Percentiles rank a stretch among this genome's conserved stretches.
Conservation (phyloP, 345 rosid species). For the Chamaenerion angustifolium region DNA sequence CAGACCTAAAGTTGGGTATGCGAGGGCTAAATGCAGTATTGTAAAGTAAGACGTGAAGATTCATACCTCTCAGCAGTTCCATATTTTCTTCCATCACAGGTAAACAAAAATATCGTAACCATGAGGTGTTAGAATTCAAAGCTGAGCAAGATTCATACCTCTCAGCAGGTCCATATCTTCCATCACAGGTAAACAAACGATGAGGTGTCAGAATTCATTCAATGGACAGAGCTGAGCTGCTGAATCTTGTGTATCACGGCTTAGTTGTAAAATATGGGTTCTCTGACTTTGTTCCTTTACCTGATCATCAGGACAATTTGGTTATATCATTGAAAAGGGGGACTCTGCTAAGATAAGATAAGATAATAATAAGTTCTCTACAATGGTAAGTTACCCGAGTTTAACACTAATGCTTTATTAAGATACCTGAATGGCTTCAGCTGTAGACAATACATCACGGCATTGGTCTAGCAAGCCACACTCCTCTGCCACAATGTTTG, state of each 20-base stretch:
- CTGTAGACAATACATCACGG: constrained; percentile 37
- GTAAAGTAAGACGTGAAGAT: too few species aligned
- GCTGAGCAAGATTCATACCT: too few species aligned
- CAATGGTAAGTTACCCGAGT: constrained; percentile 29
- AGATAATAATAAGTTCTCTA: background rate
- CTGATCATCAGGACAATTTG: constrained; percentile 18
- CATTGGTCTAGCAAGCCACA: constrained; percentile 39
- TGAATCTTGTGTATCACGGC: constrained; percentile 11
- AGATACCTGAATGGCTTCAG: constrained; percentile 53
- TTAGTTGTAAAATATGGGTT: constrained; percentile 43
- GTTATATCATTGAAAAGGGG: background rate
- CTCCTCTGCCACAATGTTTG: constrained; percentile 35
- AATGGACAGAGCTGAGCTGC: background rate
- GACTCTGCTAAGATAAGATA: background rate
- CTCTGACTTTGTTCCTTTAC: constrained; percentile 54
- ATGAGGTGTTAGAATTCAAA: background rate
- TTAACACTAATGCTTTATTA: too few species aligned
- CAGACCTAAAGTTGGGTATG: too few species aligned
- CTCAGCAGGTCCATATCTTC: too few species aligned
- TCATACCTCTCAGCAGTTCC: too few species aligned
- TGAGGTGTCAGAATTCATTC: background rate
- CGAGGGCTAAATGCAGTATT: too few species aligned
- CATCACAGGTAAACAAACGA: background rate
- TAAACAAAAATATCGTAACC: too few species aligned
- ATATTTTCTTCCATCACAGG: too few species aligned